phyloP scores from a whole-genome alignment of 108 stramenopile species.

The Discostella pseudostelligera region DNA sequence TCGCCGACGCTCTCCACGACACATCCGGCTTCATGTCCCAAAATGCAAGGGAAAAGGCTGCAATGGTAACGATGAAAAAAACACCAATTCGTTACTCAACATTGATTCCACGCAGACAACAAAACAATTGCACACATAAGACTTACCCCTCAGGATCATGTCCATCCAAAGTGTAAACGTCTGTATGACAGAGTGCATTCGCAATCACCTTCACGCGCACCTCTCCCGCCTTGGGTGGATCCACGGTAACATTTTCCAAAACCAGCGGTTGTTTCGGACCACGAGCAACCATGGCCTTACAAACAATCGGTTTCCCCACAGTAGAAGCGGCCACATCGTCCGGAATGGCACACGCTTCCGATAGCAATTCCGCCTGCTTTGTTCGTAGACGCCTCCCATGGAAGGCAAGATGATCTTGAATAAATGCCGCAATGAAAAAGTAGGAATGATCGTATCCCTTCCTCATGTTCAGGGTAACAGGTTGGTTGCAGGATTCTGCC shows the following conservation, averaged over 20 bases:
- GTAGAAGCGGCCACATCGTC: conserved; percentile 29
- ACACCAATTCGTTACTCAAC: not conserved
- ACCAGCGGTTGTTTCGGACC: conserved; percentile 70
- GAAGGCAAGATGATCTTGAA: conserved; percentile 86
- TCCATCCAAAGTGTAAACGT: conserved; percentile 89
- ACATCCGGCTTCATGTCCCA: conserved; percentile 77
- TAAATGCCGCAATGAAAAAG: conserved; percentile 87
- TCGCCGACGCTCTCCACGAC: conserved; percentile 86
- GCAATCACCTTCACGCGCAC: conserved; percentile 68
- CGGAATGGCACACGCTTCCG: conserved; percentile 5
- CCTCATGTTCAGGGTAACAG: conserved; percentile 71
- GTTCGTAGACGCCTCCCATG: conserved; percentile 70
- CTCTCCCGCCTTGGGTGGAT: conserved; percentile 85
- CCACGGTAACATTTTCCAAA: conserved; percentile 86
- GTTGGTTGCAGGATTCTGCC: conserved; percentile 64
- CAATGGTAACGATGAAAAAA: not conserved
- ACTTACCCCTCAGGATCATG: conserved; percentile 84
- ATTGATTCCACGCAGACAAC: not conserved
- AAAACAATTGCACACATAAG: conserved; percentile 1
- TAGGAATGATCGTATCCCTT: conserved; percentile 95
- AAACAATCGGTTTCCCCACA: conserved; percentile 78
- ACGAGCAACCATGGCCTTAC: conserved; percentile 88
- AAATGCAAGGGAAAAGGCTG: conserved; percentile 81
- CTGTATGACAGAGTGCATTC: conserved; percentile 93
- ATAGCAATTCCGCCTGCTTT: conserved; percentile 17